phyloP scores from a whole-genome alignment of 345 rosid genomes.

The Brassica incana region DNA sequence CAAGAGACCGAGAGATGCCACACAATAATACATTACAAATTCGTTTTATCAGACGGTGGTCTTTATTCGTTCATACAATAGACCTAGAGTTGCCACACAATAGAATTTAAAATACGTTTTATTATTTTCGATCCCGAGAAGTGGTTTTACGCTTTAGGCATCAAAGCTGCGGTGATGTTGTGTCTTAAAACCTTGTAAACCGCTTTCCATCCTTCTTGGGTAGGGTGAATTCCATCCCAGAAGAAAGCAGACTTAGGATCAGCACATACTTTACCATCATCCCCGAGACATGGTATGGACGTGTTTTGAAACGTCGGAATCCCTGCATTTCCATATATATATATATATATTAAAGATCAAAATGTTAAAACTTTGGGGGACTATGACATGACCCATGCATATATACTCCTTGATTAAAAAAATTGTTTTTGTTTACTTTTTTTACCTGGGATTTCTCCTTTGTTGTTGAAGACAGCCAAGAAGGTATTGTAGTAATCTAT shows the following conservation, averaged over 20 bases:
- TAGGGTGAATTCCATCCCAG: slow-evolving; percentile 53
- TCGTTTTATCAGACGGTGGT: no score
- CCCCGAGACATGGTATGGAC: slow-evolving; percentile 47
- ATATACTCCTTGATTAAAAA: neutral
- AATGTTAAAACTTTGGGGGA: neutral
- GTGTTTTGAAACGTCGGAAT: slow-evolving; percentile 40
- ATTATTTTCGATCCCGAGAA: neutral
- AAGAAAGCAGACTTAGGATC: slow-evolving; percentile 46
- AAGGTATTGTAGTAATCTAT: slow-evolving; percentile 58
- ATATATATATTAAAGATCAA: neutral
- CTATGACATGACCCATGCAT: neutral
- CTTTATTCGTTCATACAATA: neutral
- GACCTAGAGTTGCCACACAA: no score
- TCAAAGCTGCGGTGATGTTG: neutral
- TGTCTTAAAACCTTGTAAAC: slow-evolving; percentile 35
- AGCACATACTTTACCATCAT: slow-evolving; percentile 37
- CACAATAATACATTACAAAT: no score
- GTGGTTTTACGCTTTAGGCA: neutral
- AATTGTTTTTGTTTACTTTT: neutral
- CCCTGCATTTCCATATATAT: slow-evolving; percentile 22
- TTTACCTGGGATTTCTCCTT: slow-evolving; percentile 30
- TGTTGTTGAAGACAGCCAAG: slow-evolving; percentile 44
- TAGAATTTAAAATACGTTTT: neutral
- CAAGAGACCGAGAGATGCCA: no score
- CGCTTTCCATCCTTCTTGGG: slow-evolving; percentile 51